Evolutionary conservation across 495 filamentous ascomycete genomes (phyloP), one percentile per base, ranked within the genome.

Genomic region (Pyrenopolyporus hunteri): DNA sequence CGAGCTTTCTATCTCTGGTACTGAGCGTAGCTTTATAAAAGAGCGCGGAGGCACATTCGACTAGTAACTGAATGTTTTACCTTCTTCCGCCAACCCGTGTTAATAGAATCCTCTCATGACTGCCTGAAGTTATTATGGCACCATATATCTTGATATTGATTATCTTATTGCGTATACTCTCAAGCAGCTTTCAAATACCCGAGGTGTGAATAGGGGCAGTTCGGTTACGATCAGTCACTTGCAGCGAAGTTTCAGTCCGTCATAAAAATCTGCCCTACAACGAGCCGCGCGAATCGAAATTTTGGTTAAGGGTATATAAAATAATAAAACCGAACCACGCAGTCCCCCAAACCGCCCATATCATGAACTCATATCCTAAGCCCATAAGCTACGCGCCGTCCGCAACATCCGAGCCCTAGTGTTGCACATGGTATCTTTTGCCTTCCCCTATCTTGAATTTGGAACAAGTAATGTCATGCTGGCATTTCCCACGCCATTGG

Each of bases 1-100:
- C 56, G 28, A 56, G 49, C 22, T 46, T 16, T 20, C n/a, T n/a
- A n/a, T 7, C 17, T 16, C 25, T 59, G 13, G 35, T 20, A 13
- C 54, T 50, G 13, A n/a, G 0, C 19, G 29, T 1, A 19, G 6
- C 19, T 9, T n/a, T 11, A 14, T 19, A 33, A 8, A n/a, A 23
- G 22, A 35, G 17, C 28, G 13, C 3, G 9, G 0, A 23, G 32
- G 11, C 58, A 70, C 68, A 59, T 50, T 14, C 68, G 65, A 22
- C 68, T 62, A 16, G 64, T 67, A 33, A 66, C 51, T 19, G 55
- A 60, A 44, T 69, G 37, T 58, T 70, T 66, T 22, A 70, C 44
- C 36, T 72, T 57, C 51, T 74, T 53, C 48, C 68, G 22, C 5
- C 57, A 51, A 23, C 63, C 58, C 29, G 55, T 62, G 33, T 7